A percentile compares a stretch with the other conserved stretches of the same genome.
Conservation (phyloP, 441 rosid genomes). For the Erysimum pusillum region DNA sequence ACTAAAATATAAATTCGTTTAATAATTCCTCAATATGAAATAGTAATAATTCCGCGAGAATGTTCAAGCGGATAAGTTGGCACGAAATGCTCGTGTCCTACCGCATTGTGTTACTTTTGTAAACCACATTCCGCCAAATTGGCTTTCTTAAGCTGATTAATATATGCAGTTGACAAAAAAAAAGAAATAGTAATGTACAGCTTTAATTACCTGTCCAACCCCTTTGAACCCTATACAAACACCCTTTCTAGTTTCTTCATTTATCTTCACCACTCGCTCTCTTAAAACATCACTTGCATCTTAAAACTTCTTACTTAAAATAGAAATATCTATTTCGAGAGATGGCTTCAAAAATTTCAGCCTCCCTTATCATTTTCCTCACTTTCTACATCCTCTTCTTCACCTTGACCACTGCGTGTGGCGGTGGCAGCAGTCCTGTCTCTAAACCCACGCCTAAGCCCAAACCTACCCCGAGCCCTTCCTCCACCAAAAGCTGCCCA, state of each 20-base stretch:
- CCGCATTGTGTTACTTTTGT: too few relatives aligned
- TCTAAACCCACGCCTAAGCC: constrained; percentile 30
- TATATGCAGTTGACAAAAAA: too few relatives aligned
- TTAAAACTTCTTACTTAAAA: background rate
- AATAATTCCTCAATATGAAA: background rate
- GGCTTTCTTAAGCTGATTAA: too few relatives aligned
- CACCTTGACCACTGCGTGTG: constrained; percentile 50
- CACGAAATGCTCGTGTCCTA: too few relatives aligned
- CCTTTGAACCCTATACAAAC: constrained; percentile 4
- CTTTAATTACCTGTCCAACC: constrained; percentile 14
- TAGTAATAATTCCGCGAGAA: too few relatives aligned
- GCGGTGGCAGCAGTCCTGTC: constrained; percentile 26
- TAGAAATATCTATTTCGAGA: background rate
- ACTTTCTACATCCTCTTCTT: constrained; percentile 53
- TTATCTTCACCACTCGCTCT: constrained; percentile 34
- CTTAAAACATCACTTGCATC: constrained; percentile 16
- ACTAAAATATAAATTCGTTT: background rate
- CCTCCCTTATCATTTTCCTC: constrained; percentile 47
- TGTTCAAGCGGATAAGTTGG: too few relatives aligned
- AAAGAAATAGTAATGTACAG: too few relatives aligned
- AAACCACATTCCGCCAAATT: too few relatives aligned
- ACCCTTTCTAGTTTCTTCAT: constrained; percentile 4
- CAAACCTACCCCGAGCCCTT: constrained; percentile 9
- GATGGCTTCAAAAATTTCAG: constrained; percentile 45
- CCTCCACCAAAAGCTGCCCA: constrained; percentile 56